Percentiles rank a stretch among this genome's conserved stretches.
phyloP scores from a whole-genome alignment of 805 yeast species.

The Candida chilensis region DNA sequence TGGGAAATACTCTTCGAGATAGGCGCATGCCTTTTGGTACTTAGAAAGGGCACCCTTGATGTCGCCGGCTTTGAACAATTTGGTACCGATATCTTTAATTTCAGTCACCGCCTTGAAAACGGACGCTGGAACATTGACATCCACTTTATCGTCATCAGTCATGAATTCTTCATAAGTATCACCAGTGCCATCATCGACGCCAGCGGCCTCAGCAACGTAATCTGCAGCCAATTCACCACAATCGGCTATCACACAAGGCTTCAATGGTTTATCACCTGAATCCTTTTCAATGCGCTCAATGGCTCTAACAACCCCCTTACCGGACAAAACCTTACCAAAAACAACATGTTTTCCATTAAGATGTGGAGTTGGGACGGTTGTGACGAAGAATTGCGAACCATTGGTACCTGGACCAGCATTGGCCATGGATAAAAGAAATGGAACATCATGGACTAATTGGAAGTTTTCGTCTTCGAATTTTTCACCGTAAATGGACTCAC shows the following conservation, averaged over 20 bases:
- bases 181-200: conserved; percentile 71
- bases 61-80: conserved; percentile 59
- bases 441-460: conserved; percentile 63
- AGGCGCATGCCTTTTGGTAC: conserved; percentile 64
- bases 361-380: conserved; percentile 91
- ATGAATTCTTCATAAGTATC: conserved; percentile 72
- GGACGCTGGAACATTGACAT: conserved; percentile 47
- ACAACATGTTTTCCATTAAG: conserved; percentile 95
- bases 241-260: conserved; percentile 62
- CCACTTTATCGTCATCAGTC: conserved; percentile 64
- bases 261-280: conserved; percentile 59
- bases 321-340: conserved; percentile 80
- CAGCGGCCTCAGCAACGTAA: conserved; percentile 38
- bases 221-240: conserved; percentile 72
- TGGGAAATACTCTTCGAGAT: conserved; percentile 67
- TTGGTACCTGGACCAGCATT: conserved; percentile 94
- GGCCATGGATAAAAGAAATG: conserved; percentile 92
- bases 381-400: conserved; percentile 92
- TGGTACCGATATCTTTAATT: conserved; percentile 74
- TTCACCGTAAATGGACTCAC: conserved; percentile 77
- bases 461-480: conserved; percentile 91
- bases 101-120: conserved; percentile 58
- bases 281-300: conserved; percentile 68
- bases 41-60: conserved; percentile 49
- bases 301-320: conserved; percentile 71